Evolutionary conservation across 2,329 filamentous ascomycete species (phyloP), one percentile per base, ranked within the genome.

Genomic region (Sporothrix pallida): DNA sequence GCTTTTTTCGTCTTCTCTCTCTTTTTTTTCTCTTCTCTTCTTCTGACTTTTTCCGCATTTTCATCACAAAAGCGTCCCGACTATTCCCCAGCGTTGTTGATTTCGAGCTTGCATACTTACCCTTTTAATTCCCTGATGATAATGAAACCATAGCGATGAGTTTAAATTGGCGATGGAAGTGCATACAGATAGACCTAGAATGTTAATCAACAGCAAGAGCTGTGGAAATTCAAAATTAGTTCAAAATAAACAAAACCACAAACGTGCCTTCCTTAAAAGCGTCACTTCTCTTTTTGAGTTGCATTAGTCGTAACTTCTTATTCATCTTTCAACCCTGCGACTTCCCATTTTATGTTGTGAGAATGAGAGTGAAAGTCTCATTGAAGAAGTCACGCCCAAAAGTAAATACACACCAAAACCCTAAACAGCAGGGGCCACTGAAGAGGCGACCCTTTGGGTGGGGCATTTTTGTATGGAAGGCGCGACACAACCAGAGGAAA

Each of bases 401-500:
- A 37, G 2, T 37, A 46, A 23, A 48, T 23, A 56, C 52, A 26
- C 20, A 26, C 52, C 8, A 26, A 42, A 44, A 52, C 46, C 68
- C 3, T 15, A 67, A 44, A n/a, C n/a, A 26, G 62, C 52, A 69
- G 54, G 50, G 44, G 31, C 63, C 26, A 65, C n/a, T 23, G 42
- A n/a, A 50, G 23, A 46, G 42, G 62, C 42, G 42, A 26, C 62
- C 60, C 46, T 52, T 37, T 50, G 44, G 42, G 68, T 50, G 58
- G 58, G 58, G 58, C 54, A 10, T 23, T 71, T 71, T 37, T 37
- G 31, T 37, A 37, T 37, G 31, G 69, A 56, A 70, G 54, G 52
- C 68, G 70, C 56, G 48, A 65, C 58, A 50, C 62, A 69, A 54
- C 48, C 9, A 69, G 23, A 67, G n/a, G 60, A 67, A 12, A 67